Evolutionary conservation across 371 early-diverging fungal genomes (phyloP).

Genomic region (Cokeromyces recurvatus): DNA sequence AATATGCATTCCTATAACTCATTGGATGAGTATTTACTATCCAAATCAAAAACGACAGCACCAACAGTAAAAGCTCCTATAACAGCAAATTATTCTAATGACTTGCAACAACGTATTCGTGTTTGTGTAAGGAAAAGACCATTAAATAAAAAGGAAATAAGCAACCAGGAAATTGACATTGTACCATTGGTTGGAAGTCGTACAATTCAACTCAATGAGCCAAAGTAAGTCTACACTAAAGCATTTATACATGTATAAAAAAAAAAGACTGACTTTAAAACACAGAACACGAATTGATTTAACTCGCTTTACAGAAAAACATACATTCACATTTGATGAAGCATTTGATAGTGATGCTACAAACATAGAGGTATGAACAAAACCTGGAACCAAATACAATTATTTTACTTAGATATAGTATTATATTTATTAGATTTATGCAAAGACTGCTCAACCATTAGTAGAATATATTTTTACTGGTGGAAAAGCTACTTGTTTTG

Average conservation of each 20-base stretch:
- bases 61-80: background rate
- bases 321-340: slow-evolving; percentile 95
- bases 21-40: background rate
- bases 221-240: slow-evolving; percentile 56
- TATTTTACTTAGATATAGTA: too few species aligned
- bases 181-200: slow-evolving; percentile 61
- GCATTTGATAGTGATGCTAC: slow-evolving; percentile 81
- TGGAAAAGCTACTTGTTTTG: slow-evolving; percentile 98
- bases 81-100: slow-evolving; percentile 2
- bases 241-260: background rate
- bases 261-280: too few species aligned
- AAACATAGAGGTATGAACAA: slow-evolving; percentile 81
- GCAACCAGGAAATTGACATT: slow-evolving; percentile 78
- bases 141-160: slow-evolving; percentile 76
- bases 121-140: slow-evolving; percentile 98
- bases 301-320: slow-evolving; percentile 91
- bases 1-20: too few species aligned
- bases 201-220: slow-evolving; percentile 82
- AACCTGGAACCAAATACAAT: too few species aligned
- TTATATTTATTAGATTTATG: slow-evolving; percentile 74
- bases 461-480: slow-evolving; percentile 93
- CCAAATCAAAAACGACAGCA: background rate
- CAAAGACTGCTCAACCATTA: slow-evolving; percentile 85
- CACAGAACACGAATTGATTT: slow-evolving; percentile 87
- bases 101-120: slow-evolving; percentile 78